These are phyloP conservation scores for Geranium brycei DNA, from an alignment of 345 rosid genomes.

Conservation along the genomic window DNA sequence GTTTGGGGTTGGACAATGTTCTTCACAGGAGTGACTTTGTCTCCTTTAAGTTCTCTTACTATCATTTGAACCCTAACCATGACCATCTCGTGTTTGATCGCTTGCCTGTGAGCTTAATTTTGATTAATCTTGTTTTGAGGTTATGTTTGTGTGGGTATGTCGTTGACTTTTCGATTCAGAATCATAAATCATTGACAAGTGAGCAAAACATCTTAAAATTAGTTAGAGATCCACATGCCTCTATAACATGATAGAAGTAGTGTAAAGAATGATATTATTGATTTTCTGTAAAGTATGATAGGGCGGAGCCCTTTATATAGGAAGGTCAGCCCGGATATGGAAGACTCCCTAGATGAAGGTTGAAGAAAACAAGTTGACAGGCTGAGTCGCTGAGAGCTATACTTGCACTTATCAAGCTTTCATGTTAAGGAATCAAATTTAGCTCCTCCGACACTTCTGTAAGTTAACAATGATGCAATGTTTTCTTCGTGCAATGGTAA, in stretches of 20 bases:
- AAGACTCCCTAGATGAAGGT: conserved; percentile 41
- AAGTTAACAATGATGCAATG: conserved; percentile 25
- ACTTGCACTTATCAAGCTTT: neutral
- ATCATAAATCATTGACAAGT: too few species aligned
- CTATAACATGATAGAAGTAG: too few species aligned
- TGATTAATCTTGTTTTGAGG: too few species aligned
- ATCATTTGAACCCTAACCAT: conserved; percentile 85
- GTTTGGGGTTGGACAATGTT: conserved; percentile 79
- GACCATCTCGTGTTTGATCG: conserved; percentile 92
- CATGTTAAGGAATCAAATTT: neutral
- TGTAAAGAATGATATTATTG: too few species aligned
- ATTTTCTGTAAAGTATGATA: too few species aligned
- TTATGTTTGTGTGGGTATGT: too few species aligned
- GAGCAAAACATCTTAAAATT: too few species aligned
- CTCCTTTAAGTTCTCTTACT: conserved; percentile 71
- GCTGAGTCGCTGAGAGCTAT: neutral
- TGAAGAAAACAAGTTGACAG: neutral
- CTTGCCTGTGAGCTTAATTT: conserved; percentile 42
- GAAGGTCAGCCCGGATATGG: conserved; percentile 57
- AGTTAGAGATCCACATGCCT: too few species aligned
- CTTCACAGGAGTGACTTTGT: conserved; percentile 70
- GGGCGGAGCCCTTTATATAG: too few species aligned
- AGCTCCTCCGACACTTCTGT: conserved; percentile 24
- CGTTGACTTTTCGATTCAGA: neutral
- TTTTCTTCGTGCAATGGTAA: too few species aligned